Percentiles rank a stretch among this genome's conserved stretches.
Conservation (phyloP, 1,284 basidiomycete species). For the Chalciporus piperatoides region DNA sequence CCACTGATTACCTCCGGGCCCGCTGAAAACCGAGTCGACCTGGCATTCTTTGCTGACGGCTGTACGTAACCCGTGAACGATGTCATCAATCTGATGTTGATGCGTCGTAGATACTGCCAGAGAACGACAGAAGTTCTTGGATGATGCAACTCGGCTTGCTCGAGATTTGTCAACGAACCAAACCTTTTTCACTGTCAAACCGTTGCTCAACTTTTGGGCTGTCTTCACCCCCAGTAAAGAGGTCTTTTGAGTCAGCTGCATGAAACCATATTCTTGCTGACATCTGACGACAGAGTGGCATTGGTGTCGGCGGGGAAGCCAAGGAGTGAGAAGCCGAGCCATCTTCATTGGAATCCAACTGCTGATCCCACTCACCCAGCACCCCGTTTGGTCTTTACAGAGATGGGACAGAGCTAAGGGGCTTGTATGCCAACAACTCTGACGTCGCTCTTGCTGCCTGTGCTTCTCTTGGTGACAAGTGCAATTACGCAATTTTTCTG, state of each 20-base stretch:
- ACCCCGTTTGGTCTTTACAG: conserved; percentile 79
- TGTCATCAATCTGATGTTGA: background rate
- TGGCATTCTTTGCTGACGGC: conserved; percentile 81
- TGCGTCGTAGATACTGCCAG: conserved; percentile 48
- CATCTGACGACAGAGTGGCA: conserved; percentile 54
- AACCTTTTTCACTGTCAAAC: conserved; percentile 73
- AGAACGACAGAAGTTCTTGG: conserved; percentile 65
- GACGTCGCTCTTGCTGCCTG: conserved; percentile 70
- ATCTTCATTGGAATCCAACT: background rate
- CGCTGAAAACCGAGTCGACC: conserved; percentile 63
- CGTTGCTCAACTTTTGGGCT: conserved; percentile 80
- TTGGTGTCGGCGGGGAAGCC: conserved; percentile 66
- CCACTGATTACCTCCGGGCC: conserved; percentile 62
- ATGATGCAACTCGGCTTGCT: conserved; percentile 65
- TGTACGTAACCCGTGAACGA: conserved; percentile 48
- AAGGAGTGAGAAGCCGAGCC: conserved; percentile 50
- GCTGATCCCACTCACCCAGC: conserved; percentile 35
- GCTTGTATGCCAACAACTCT: conserved; percentile 68
- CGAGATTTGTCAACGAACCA: conserved; percentile 69
- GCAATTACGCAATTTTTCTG: conserved; percentile 76
- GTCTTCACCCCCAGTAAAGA: conserved; percentile 73
- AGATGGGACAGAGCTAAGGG: conserved; percentile 75
- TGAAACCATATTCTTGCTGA: conserved; percentile 2
- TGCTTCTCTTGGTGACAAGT: conserved; percentile 56
- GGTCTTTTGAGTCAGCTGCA: conserved; percentile 35